Base-by-base conservation (phyloP, 1,284 basidiomycete genomes). In the Anthracocystis panici-leucophaei region DNA sequence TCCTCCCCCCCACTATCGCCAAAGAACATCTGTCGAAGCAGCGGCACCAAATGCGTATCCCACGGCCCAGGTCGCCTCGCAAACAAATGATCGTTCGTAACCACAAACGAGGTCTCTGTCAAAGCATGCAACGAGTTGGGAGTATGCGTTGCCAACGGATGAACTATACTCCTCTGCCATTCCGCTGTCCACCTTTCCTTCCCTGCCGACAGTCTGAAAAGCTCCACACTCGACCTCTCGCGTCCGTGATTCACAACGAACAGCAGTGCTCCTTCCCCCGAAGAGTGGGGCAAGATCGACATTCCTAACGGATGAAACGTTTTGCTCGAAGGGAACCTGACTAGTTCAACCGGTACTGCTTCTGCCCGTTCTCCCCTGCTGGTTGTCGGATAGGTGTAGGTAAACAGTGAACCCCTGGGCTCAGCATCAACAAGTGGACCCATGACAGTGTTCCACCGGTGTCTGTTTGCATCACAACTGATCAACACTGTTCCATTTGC, bases 61-160 rank as follows among this genome's bases (percentile, higher is more conserved):
- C 44, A 10, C 8, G 60, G 64, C 2, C 53, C 65, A 3, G 69
- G 86, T 14, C 91, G 88, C 9, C 90, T 87, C 0, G 91, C 91
- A 77, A 92, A 82, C 27, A 89, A 81, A 77, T 92, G 91, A 79
- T 92, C 91, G 78, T 92, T 90, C 35, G 88, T 89, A 40, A 92
- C 87, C 71, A 90, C 90, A 81, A 92, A 91, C 1, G 89, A 88
- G 57, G 87, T 87, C 1, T 88, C 88, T 25, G 89, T 88, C 7
- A 91, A 89, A 45, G 91, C 85, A 8, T 90, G 89, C 62, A 92
- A 81, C 8, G 90, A 87, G 79, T 92, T 92, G 20, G 91, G 90
- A 0, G 80, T 44, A 41, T 75, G 73, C n/a, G 76, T 76, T 5
- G 73, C 67, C 0, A 75, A n/a, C 1, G 73, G 65, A 40, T 75